These are phyloP conservation scores for Umbelopsis sp. DNA, from an alignment of 192 early-diverging fungal species.

Conservation along the genomic window DNA sequence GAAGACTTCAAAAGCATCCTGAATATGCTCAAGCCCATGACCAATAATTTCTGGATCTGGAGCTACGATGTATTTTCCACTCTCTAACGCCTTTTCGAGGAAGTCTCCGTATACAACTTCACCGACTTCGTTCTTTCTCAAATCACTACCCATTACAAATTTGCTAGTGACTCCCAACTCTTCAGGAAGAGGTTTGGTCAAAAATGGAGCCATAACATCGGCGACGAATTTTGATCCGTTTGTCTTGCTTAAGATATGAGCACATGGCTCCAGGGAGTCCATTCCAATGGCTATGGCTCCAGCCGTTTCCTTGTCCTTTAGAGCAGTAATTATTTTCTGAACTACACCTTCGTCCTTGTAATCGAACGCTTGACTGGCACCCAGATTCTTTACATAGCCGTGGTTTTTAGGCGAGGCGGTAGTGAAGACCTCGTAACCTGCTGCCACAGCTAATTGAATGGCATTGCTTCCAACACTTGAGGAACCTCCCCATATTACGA, in stretches of 20 bases:
- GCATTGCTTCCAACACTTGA: too few species aligned
- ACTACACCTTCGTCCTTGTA: too few species aligned
- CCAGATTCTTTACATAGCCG: too few species aligned
- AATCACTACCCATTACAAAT: not conserved
- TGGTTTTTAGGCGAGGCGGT: too few species aligned
- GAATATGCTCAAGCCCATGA: conserved; percentile 5
- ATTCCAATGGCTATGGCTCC: too few species aligned
- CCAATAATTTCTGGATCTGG: conserved; percentile 7
- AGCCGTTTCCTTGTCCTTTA: too few species aligned
- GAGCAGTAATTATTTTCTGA: too few species aligned
- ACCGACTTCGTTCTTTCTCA: conserved; percentile 3
- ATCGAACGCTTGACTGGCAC: too few species aligned
- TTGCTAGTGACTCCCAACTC: conserved; percentile 11
- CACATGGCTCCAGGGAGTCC: not conserved
- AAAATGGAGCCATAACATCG: not conserved
- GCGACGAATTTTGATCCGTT: conserved; percentile 9
- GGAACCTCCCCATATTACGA: too few species aligned
- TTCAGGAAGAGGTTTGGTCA: not conserved
- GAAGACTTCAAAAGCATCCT: not conserved
- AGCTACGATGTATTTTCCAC: not conserved
- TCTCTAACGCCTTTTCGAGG: conserved; percentile 5
- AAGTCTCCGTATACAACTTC: not conserved
- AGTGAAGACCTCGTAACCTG: too few species aligned
- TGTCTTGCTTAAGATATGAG: not conserved
- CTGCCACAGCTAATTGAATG: too few species aligned